Conservation (phyloP, 2,329 filamentous ascomycete genomes). For the Aspergillus sp. region DNA sequence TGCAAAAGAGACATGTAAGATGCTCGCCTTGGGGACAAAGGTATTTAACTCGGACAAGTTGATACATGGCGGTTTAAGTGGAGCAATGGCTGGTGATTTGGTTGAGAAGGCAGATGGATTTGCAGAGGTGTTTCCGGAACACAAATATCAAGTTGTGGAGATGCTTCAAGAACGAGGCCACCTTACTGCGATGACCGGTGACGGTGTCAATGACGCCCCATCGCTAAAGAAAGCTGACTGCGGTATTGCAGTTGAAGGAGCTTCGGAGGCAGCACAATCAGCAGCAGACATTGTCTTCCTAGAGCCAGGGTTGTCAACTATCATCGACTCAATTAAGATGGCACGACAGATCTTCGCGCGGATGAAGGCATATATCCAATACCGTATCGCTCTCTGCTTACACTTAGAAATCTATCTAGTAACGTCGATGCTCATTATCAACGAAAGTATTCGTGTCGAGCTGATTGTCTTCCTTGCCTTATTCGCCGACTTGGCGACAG, state of each 20-base stretch:
- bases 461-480: conserved; percentile 77
- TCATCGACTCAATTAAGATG: conserved; percentile 72
- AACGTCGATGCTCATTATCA: conserved; percentile 76
- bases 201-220: conserved; percentile 73
- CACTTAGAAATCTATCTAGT: conserved; percentile 76
- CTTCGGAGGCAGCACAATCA: conserved; percentile 70
- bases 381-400: conserved; percentile 72
- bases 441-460: conserved; percentile 72
- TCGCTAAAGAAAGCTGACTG: conserved; percentile 74
- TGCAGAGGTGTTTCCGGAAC: conserved; percentile 72
- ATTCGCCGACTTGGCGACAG: conserved; percentile 77
- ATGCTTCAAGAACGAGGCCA: conserved; percentile 73
- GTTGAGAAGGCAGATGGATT: conserved; percentile 74
- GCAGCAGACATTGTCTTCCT: conserved; percentile 74
- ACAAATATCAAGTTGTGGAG: conserved; percentile 74
- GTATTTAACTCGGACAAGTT: conserved; percentile 78
- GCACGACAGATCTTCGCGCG: conserved; percentile 74
- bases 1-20: conserved; percentile 79
- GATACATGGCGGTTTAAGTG: conserved; percentile 71
- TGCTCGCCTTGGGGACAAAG: conserved; percentile 75
- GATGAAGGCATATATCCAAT: conserved; percentile 77
- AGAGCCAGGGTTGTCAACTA: conserved; percentile 68
- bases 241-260: conserved; percentile 71
- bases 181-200: conserved; percentile 73
- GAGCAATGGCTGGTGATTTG: conserved; percentile 71